Evolutionary conservation across 371 early-diverging fungal species (phyloP), one percentile per base, ranked within the genome.

Genomic region (Apophysomyces sp.): DNA sequence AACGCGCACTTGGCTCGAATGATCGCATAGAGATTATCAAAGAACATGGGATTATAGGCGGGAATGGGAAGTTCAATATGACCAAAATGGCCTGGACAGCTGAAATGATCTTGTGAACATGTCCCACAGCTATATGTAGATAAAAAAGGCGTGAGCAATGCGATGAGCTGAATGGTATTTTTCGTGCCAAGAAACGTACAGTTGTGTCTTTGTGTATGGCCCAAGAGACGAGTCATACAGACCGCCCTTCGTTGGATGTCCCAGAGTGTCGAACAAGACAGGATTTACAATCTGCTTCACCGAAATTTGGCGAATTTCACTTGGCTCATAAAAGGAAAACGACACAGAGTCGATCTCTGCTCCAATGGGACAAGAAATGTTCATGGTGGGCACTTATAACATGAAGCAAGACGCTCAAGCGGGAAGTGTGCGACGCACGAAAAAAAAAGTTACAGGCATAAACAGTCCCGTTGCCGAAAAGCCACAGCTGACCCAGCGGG

Each of bases 61-160:
- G 98, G 98, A 40, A 91, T 90, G 11, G 96, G 91, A 13, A 99
- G 87, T 70, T 99, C 98, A 59, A 99, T 99, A 74, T 99, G 99
- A 36, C 99, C 99, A 85, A 98, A 99, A 68, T 99, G 99, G 30
- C 99, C 99, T 15, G 97, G 95, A 72, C 99, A 99, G 34, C 83
- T 77, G 68, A 86, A 86, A 76, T 89, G 82, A 55, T 86, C 87
- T 63, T 95, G 85, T 6, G 85, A 83, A 82, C 98, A 98, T 9
- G 98, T 98, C 0, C 82, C 85, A 78, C 98, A 98, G 28, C 93
- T 93, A 72, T 7, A n/a, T n/a, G n/a, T n/a, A 49, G 31, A 52
- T 55, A 40, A 27, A 37, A 37, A 37, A 49, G 2, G 49, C 16
- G 49, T 49, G 54, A 16, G 29, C 1, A 58, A 49, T 2, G 7